A percentile compares a stretch with the other conserved stretches of the same genome.
These are phyloP conservation scores for Lachnellula occidentalis DNA, from an alignment of 2,329 filamentous ascomycete genomes.

Conservation along the genomic window DNA sequence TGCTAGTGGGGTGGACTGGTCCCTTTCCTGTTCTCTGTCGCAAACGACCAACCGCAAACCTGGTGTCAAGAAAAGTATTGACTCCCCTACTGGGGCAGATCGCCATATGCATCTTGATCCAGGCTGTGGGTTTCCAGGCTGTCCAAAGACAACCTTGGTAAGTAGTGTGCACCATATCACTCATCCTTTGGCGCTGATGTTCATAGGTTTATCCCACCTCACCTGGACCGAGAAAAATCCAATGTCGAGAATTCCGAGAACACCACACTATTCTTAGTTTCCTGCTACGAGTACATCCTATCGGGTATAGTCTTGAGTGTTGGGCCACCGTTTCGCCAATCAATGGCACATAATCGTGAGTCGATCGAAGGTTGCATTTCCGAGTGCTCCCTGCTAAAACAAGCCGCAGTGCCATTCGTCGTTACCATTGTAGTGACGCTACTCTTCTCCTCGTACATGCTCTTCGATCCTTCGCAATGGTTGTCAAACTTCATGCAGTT, in stretches of 20 bases:
- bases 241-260: constrained; percentile 93
- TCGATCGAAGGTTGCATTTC: constrained; percentile 12
- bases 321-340: constrained; percentile 83
- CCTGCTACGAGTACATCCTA: constrained; percentile 92
- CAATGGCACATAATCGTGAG: constrained; percentile 73
- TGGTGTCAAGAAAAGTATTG: constrained; percentile 89
- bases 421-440: constrained; percentile 66
- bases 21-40: constrained; percentile 70
- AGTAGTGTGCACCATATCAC: constrained; percentile 14
- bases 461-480: constrained; percentile 66
- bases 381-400: neutral
- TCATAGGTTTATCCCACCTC: constrained; percentile 69
- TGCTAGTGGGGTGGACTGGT: constrained; percentile 92
- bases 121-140: constrained; percentile 65
- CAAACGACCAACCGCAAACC: constrained; percentile 85
- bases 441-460: constrained; percentile 69
- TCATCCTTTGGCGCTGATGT: neutral
- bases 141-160: constrained; percentile 79
- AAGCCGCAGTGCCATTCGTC: constrained; percentile 68
- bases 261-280: constrained; percentile 81
- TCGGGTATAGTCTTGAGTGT: constrained; percentile 85
- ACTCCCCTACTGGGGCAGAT: constrained; percentile 89
- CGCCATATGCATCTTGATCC: constrained; percentile 68
- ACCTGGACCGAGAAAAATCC: constrained; percentile 69
- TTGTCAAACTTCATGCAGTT: constrained; percentile 76